phyloP scores from a whole-genome alignment of 176 grass and related monocot species.

The Olyra latifolia region DNA sequence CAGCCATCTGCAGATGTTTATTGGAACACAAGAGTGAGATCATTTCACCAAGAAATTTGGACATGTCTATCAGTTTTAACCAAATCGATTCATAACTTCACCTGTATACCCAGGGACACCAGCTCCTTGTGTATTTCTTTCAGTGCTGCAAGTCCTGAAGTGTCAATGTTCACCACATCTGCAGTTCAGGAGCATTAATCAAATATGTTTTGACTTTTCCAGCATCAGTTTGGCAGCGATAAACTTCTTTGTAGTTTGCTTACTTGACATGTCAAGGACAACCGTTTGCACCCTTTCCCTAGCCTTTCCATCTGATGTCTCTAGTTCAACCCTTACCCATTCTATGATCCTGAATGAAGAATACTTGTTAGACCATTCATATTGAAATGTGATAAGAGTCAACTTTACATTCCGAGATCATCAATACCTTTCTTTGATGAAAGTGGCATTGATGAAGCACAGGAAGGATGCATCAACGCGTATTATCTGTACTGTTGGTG shows the following conservation, averaged over 20 bases:
- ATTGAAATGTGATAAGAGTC: background rate
- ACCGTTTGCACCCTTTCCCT: slow-evolving; percentile 57
- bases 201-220: background rate
- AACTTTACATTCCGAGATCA: background rate
- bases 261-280: slow-evolving; percentile 92
- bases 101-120: slow-evolving; percentile 64
- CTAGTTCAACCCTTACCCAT: slow-evolving; percentile 53
- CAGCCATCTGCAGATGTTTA: slow-evolving; percentile 50
- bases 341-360: slow-evolving; percentile 55
- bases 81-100: slow-evolving; percentile 21
- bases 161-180: slow-evolving; percentile 94
- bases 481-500: slow-evolving; percentile 45
- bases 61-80: background rate
- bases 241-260: background rate
- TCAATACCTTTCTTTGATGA: slow-evolving; percentile 79
- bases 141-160: slow-evolving; percentile 66
- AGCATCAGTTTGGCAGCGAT: background rate
- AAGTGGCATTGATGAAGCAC: slow-evolving; percentile 86
- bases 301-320: slow-evolving; percentile 39
- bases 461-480: slow-evolving; percentile 80
- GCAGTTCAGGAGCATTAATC: slow-evolving; percentile 16
- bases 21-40: slow-evolving; percentile 4
- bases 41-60: background rate
- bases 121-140: slow-evolving; percentile 77
- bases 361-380: background rate